Conservation (phyloP, 257 asterid species). For the Verbascum thapsus region DNA sequence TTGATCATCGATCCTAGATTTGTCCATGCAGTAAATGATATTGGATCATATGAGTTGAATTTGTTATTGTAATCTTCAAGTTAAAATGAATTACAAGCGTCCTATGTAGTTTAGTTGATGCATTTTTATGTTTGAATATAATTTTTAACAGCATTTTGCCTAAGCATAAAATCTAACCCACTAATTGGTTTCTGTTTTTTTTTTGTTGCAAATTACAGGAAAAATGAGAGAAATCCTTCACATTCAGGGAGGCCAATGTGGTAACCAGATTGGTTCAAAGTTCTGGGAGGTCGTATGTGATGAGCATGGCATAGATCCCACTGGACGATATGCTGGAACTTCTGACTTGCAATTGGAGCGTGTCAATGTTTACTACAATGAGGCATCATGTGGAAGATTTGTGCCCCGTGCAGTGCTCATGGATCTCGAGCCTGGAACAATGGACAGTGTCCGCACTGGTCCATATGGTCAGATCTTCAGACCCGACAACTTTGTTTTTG, state of each 20-base stretch:
- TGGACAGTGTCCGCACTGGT: constrained; percentile 89
- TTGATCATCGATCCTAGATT: background rate
- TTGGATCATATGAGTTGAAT: background rate
- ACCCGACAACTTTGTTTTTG: constrained; percentile 69
- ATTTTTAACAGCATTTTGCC: no score
- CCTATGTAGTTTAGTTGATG: background rate
- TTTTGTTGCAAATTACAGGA: constrained; percentile 34
- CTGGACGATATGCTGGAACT: constrained; percentile 77
- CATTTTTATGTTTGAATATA: background rate
- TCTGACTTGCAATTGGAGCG: constrained; percentile 85
- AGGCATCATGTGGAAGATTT: constrained; percentile 82
- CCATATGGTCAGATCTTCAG: constrained; percentile 79
- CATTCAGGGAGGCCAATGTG: constrained; percentile 84
- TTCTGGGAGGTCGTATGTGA: constrained; percentile 86
- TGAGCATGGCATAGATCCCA: constrained; percentile 86
- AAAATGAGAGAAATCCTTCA: constrained; percentile 91
- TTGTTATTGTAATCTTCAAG: background rate
- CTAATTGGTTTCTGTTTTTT: background rate
- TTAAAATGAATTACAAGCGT: background rate
- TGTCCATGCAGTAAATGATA: background rate
- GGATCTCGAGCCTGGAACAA: constrained; percentile 94
- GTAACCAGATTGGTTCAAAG: constrained; percentile 84
- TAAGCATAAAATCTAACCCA: no score
- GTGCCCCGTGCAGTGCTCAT: constrained; percentile 93
- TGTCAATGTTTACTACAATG: constrained; percentile 81